Evolutionary conservation across 169 alveolate genomes (phyloP).

Genomic region (Eimeria brunetti): DNA sequence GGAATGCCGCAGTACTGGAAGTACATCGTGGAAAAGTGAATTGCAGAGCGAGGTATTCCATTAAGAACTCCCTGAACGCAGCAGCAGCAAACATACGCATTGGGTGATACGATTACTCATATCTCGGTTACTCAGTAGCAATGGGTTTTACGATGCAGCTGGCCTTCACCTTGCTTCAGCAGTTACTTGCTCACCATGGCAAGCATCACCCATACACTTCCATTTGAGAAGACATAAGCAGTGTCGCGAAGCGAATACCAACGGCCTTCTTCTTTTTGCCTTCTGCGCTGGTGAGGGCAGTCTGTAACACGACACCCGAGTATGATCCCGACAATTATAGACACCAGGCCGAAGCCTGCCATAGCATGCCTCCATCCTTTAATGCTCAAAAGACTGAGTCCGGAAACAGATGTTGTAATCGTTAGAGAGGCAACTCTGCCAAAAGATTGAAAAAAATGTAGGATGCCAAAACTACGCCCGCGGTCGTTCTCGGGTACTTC

Average conservation of each 20-base stretch:
- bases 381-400: conserved; percentile 14
- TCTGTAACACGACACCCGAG: conserved; percentile 60
- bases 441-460: conserved; percentile 87
- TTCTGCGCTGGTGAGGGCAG: conserved; percentile 31
- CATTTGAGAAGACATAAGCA: conserved; percentile 65
- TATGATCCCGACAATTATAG: conserved; percentile 27
- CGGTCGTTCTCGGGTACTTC: conserved; percentile 86
- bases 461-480: conserved; percentile 89
- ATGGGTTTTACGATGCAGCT: not conserved
- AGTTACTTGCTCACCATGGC: conserved; percentile 49
- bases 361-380: conserved; percentile 74
- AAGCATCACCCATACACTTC: conserved; percentile 80
- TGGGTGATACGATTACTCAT: not conserved
- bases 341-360: conserved; percentile 57
- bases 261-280: conserved; percentile 38
- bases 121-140: not conserved
- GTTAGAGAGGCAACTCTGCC: conserved; percentile 89
- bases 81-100: not conserved
- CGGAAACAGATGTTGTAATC: conserved; percentile 85
- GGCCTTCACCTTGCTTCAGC: not conserved
- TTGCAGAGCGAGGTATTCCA: conserved; percentile 92
- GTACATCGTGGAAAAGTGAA: conserved; percentile 91
- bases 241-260: conserved; percentile 65
- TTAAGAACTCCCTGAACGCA: conserved; percentile 88
- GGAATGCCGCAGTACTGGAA: conserved; percentile 92